phyloP scores from a whole-genome alignment of 257 asterid genomes.

The Anisodus acutangulus region DNA sequence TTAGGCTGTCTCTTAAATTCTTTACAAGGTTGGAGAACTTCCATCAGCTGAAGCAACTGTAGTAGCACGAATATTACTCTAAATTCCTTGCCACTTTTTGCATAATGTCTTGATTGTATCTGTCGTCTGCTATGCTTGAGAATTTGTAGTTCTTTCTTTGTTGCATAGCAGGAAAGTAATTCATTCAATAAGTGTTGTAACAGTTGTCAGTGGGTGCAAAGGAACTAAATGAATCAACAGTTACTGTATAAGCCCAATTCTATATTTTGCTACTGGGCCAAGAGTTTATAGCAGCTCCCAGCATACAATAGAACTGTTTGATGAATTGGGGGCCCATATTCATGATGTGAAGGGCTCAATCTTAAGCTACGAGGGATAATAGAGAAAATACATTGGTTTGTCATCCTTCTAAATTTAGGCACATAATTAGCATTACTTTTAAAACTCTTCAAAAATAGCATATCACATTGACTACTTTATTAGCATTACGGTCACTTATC shows the following conservation, averaged over 20 bases:
- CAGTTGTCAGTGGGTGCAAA: not conserved
- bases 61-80: not conserved
- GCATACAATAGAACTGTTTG: not conserved
- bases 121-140: not conserved
- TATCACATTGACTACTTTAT: no score
- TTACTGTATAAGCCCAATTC: not conserved
- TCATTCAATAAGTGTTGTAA: not conserved
- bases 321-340: not conserved
- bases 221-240: constrained; percentile 6
- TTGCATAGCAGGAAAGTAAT: not conserved
- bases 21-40: not conserved
- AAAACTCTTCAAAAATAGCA: no score
- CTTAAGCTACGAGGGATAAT: not conserved
- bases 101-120: not conserved
- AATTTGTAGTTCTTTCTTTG: not conserved
- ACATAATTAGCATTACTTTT: no score
- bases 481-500: no score
- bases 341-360: not conserved
- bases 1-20: not conserved
- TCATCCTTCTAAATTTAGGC: no score
- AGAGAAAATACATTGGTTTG: no score
- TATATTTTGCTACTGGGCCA: not conserved
- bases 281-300: not conserved
- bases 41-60: not conserved
- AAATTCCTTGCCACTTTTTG: not conserved